Evolutionary conservation across 352 stramenopile species (phyloP).

Genomic region (Globisporangium paddicum): DNA sequence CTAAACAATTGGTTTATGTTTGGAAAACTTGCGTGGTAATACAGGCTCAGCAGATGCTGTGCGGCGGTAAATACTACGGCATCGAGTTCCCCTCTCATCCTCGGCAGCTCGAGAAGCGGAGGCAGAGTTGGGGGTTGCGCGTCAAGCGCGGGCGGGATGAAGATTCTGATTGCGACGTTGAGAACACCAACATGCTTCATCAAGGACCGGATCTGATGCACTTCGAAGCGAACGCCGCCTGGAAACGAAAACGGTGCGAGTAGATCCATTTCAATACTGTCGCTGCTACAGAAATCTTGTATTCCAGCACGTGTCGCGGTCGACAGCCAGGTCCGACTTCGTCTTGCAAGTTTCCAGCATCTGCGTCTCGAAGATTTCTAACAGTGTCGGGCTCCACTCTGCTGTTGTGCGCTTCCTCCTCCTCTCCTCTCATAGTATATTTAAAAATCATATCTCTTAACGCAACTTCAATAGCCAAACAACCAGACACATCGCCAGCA

Average conservation of each 20-base stretch:
- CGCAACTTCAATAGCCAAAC: not conserved
- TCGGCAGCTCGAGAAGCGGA: constrained; percentile 48
- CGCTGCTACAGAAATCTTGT: not conserved
- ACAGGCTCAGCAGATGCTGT: constrained; percentile 57
- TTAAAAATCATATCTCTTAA: constrained; percentile 19
- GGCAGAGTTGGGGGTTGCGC: constrained; percentile 40
- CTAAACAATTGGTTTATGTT: too few relatives aligned
- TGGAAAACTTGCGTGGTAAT: not conserved
- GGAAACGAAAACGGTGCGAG: constrained; percentile 62
- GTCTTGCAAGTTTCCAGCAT: not conserved
- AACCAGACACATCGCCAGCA: constrained; percentile 5
- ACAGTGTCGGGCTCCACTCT: not conserved
- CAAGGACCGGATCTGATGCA: constrained; percentile 16
- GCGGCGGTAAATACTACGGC: constrained; percentile 51
- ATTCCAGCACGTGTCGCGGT: not conserved
- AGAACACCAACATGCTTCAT: constrained; percentile 18
- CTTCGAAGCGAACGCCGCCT: constrained; percentile 42
- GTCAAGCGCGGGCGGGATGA: constrained; percentile 49
- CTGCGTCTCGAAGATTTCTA: not conserved
- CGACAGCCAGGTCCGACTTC: not conserved
- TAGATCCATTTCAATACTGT: constrained; percentile 14
- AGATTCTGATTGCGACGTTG: constrained; percentile 32
- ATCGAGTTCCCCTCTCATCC: constrained; percentile 59
- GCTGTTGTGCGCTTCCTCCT: not conserved
- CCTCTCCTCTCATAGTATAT: constrained; percentile 25